Conservation (phyloP, 768 basidiomycete species). For the Auricularia sp. region DNA sequence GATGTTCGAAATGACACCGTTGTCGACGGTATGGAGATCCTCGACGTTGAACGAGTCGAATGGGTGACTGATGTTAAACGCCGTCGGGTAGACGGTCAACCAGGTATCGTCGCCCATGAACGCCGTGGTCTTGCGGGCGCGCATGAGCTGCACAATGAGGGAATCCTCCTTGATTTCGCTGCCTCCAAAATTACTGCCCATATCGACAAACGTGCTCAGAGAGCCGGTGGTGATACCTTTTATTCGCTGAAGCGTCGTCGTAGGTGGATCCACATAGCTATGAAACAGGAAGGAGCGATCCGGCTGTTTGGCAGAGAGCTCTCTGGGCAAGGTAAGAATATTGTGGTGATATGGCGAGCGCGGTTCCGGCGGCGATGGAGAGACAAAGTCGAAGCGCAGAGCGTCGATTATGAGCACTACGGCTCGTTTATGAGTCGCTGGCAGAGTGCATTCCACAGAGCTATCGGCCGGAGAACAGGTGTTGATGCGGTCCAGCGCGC, state of each 20-base stretch:
- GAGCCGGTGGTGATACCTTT: conserved; percentile 94
- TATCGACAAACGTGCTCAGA: conserved; percentile 88
- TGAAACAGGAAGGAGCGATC: conserved; percentile 78
- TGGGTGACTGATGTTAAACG: conserved; percentile 74
- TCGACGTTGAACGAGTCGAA: conserved; percentile 99
- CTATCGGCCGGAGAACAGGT: conserved; percentile 24
- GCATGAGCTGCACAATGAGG: conserved; percentile 59
- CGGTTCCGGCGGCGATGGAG: conserved; percentile 49
- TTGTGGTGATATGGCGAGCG: conserved; percentile 68
- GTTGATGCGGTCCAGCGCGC: conserved; percentile 54
- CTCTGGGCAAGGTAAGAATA: conserved; percentile 66
- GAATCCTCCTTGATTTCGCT: conserved; percentile 85
- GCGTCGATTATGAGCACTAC: conserved; percentile 86
- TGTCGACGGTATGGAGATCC: conserved; percentile 91
- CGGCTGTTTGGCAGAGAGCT: conserved; percentile 57
- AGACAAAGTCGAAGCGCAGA: conserved; percentile 87
- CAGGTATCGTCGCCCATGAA: conserved; percentile 98
- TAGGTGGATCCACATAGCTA: conserved; percentile 88
- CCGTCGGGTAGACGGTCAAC: conserved; percentile 76
- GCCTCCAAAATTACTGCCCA: conserved; percentile 87
- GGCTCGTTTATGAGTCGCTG: conserved; percentile 66
- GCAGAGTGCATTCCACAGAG: conserved; percentile 32
- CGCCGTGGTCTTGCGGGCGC: conserved; percentile 59
- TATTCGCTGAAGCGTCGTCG: conserved; percentile 86
- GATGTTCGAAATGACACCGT: conserved; percentile 76